Base-by-base conservation (phyloP, 1,284 basidiomycete species). In the Boletus semigastroideus region DNA sequence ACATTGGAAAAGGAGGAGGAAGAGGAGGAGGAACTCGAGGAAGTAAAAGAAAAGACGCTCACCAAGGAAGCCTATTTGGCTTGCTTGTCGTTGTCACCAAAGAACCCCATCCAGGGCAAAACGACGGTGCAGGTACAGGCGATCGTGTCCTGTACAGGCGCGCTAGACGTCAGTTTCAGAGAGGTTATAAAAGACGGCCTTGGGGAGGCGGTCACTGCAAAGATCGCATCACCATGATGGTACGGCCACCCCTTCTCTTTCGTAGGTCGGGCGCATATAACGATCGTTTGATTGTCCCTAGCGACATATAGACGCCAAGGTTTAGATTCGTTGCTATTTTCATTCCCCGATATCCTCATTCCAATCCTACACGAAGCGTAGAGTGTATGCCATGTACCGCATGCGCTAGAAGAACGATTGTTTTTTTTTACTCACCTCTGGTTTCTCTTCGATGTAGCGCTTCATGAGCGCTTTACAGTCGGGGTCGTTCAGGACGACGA, bases 21-120 rank as follows among this genome's bases (percentile, higher is more conserved):
- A 7, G 79, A 78, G 28, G 85, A 85, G 1, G 85, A 79, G 17
- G 80, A 82, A 48, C 74, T 80, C 38, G 66, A 74, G 11, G 84
- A 87, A 66, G 74, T 84, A 30, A 86, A 87, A 71, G 83, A 89
- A 64, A 82, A 81, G 62, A 78, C 79, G 19, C 65, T 90, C 44
- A 79, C 78, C 47, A 87, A 87, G 69, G 82, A 84, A 59, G 74
- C 69, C 2, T 74, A 80, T 39, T 67, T 91, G 25, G 82, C 83
- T 14, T 76, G 80, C 34, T 63, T 90, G 42, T 70, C 73, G 25
- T 63, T 83, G 16, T 73, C 77, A 10, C 78, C 83, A 38, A 74
- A 77, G 54, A 73, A 77, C 42, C 78, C 76, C 25, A 72, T 76
- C 54, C 68, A 78, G 55, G 76, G 78, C 7, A 74, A 77, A 54